A percentile compares a stretch with the other conserved stretches of the same genome.
These are phyloP conservation scores for Dothideomycetes sp. DNA, from an alignment of 2,329 filamentous ascomycete genomes.

Conservation along the genomic window DNA sequence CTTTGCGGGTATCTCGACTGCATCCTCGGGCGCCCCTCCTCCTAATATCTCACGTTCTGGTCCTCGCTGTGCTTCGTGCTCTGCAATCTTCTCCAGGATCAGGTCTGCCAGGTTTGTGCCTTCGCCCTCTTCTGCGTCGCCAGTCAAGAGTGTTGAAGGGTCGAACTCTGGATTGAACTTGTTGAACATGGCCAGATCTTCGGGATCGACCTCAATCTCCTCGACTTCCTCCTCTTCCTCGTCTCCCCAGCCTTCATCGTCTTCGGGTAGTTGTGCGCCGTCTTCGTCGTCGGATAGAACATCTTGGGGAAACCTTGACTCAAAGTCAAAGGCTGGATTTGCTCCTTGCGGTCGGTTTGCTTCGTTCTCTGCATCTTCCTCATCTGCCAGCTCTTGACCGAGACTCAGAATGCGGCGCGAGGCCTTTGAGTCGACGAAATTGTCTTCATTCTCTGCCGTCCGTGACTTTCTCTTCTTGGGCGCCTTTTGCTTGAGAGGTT, in stretches of 20 bases:
- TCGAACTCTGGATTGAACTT: conserved; percentile 73
- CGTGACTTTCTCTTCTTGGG: conserved; percentile 52
- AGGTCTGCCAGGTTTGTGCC: conserved; percentile 78
- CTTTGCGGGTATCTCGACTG: conserved; percentile 77
- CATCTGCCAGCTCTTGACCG: conserved; percentile 77
- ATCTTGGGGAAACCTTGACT: conserved; percentile 49
- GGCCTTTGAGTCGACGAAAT: conserved; percentile 77
- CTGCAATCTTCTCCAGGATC: conserved; percentile 88
- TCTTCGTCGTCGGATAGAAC: conserved; percentile 32
- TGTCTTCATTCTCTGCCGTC: conserved; percentile 47
- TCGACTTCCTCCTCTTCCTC: conserved; percentile 57
- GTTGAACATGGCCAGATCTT: conserved; percentile 82
- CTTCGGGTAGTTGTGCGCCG: conserved; percentile 29
- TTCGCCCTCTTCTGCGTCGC: conserved; percentile 36
- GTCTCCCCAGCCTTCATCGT: conserved; percentile 60
- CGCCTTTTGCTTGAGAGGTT: conserved; percentile 56
- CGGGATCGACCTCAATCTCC: conserved; percentile 70
- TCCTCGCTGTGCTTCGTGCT: conserved; percentile 63
- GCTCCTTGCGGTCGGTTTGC: conserved; percentile 26
- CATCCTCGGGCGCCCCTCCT: conserved; percentile 58
- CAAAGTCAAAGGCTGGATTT: conserved; percentile 67
- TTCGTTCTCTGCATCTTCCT: conserved; percentile 51
- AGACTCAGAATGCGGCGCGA: conserved; percentile 83
- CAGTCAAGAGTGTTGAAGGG: conserved; percentile 57
- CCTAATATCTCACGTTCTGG: conserved; percentile 33